Conservation (phyloP, 257 asterid species). For the Linderniella brevidens region DNA sequence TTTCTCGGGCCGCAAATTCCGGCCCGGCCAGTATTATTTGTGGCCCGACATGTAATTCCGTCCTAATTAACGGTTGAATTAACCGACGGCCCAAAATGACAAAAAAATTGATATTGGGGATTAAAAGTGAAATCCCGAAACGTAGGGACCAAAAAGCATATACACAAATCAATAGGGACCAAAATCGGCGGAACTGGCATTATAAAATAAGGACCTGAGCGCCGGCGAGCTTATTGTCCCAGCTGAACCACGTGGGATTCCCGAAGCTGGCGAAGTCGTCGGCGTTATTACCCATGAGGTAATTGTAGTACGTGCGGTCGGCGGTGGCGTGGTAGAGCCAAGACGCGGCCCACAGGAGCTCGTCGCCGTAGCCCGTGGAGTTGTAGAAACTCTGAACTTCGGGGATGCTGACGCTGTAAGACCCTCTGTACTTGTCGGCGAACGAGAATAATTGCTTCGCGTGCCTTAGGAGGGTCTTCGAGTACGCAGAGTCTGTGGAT, state of each 20-base stretch:
- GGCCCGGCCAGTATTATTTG: no score
- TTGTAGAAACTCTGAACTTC: conserved; percentile 47
- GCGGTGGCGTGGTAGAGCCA: conserved; percentile 90
- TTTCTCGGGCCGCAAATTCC: no score
- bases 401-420: conserved; percentile 58
- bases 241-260: conserved; percentile 79
- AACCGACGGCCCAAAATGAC: no score
- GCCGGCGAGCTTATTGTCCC: conserved; percentile 89
- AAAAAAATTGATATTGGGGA: no score
- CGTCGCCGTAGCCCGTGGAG: conserved; percentile 84
- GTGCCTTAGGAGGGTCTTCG: conserved; percentile 47
- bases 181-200: no score
- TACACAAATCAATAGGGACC: no score
- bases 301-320: conserved; percentile 36
- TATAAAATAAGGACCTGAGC: conserved; percentile 76
- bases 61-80: no score
- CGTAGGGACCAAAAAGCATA: no score
- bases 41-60: no score
- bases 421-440: conserved; percentile 45
- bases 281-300: conserved; percentile 42
- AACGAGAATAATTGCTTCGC: conserved; percentile 51
- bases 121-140: no score
- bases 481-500: conserved; percentile 28
- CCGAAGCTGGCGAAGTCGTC: conserved; percentile 52
- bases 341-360: conserved; percentile 91